Percentiles rank a stretch among this genome's conserved stretches.
These are phyloP conservation scores for Aspergillus chevalieri DNA, from an alignment of 2,329 filamentous ascomycete genomes.

Conservation along the genomic window DNA sequence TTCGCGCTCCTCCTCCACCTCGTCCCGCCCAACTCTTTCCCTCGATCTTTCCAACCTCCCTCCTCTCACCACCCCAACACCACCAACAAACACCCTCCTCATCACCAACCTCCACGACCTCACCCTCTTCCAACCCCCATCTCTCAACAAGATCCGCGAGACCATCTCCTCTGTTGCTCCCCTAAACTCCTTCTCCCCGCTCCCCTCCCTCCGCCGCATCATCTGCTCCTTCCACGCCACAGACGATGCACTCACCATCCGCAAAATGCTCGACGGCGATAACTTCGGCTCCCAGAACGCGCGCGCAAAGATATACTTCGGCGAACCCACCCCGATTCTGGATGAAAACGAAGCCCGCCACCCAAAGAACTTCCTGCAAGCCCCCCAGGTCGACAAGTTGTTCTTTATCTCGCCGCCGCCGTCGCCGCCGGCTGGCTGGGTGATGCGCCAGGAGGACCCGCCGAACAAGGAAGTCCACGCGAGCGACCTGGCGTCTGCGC, in stretches of 20 bases:
- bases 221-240: slow-evolving; percentile 44
- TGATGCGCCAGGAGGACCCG: slow-evolving; percentile 56
- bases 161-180: slow-evolving; percentile 37
- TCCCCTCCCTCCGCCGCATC: slow-evolving; percentile 46
- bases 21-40: slow-evolving; percentile 34
- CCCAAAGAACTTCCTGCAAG: slow-evolving; percentile 45
- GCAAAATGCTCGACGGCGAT: slow-evolving; percentile 37
- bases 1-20: slow-evolving; percentile 19
- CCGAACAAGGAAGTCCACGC: slow-evolving; percentile 62
- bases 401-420: slow-evolving; percentile 64
- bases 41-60: slow-evolving; percentile 43
- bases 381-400: slow-evolving; percentile 54
- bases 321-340: slow-evolving; percentile 45
- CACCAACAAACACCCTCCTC: slow-evolving; percentile 46
- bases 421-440: slow-evolving; percentile 59
- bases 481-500: slow-evolving; percentile 53
- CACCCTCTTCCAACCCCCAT: slow-evolving; percentile 41
- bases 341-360: slow-evolving; percentile 21
- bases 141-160: slow-evolving; percentile 38
- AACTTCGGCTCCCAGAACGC: slow-evolving; percentile 22
- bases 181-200: slow-evolving; percentile 47
- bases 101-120: slow-evolving; percentile 45
- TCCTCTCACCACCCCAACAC: slow-evolving; percentile 39
- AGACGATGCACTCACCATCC: slow-evolving; percentile 38
- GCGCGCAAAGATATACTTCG: slow-evolving; percentile 48